Evolutionary conservation across 306 rosid genomes (phyloP).

Genomic region (Styphnolobium japonicum): DNA sequence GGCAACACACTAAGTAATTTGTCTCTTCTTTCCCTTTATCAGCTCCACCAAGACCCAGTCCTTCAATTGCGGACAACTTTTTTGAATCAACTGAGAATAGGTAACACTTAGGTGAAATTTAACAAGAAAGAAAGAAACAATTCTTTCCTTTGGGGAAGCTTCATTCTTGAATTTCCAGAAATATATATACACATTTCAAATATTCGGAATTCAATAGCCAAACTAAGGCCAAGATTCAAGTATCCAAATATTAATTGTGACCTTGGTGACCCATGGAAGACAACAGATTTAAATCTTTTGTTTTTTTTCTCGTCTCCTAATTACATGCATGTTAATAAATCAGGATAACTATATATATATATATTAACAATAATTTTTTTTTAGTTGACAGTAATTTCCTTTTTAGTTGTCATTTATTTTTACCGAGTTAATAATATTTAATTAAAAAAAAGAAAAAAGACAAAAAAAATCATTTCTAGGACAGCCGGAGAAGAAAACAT

Average conservation of each 20-base stretch:
- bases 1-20: conserved; percentile 16
- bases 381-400: too few relatives aligned
- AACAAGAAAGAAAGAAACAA: neutral
- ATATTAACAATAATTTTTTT: too few relatives aligned
- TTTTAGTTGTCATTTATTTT: too few relatives aligned
- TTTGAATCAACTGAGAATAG: neutral
- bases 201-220: conserved; percentile 32
- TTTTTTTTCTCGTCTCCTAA: too few relatives aligned
- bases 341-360: too few relatives aligned
- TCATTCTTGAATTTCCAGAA: neutral
- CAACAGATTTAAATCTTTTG: too few relatives aligned
- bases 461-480: too few relatives aligned
- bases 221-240: neutral
- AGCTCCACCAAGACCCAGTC: conserved; percentile 17
- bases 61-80: conserved; percentile 37
- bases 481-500: neutral
- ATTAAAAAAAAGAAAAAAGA: too few relatives aligned
- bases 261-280: neutral
- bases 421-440: too few relatives aligned
- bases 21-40: neutral
- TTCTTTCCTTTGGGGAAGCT: neutral
- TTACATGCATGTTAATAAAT: too few relatives aligned
- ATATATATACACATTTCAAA: neutral
- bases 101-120: neutral
- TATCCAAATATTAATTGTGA: neutral